Evolutionary conservation across 257 asterid species (phyloP).

Genomic region (Verbena officinalis): DNA sequence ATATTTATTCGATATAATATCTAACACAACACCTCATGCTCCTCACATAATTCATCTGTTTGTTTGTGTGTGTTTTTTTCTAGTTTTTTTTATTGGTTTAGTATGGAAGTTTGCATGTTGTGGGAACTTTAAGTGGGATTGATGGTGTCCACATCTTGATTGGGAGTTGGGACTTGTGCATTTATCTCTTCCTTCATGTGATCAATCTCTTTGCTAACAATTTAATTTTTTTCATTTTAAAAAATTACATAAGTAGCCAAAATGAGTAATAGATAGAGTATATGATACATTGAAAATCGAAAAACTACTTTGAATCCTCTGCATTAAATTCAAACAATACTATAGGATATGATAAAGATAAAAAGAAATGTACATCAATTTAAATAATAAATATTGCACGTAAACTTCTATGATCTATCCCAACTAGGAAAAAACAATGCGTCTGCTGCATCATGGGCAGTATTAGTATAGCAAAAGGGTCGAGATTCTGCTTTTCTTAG

Average conservation of each 20-base stretch:
- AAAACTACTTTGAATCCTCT: too few relatives aligned
- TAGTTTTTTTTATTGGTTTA: constrained; percentile 14
- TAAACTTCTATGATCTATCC: too few relatives aligned
- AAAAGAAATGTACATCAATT: too few relatives aligned
- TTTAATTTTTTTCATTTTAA: background rate
- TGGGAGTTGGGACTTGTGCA: constrained; percentile 39
- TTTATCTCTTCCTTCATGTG: constrained; percentile 22
- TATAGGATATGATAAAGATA: too few relatives aligned
- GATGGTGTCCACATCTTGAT: constrained; percentile 39
- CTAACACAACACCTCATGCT: too few relatives aligned
- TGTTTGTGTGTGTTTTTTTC: constrained; percentile 1
- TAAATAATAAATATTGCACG: background rate
- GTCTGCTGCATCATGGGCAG: background rate
- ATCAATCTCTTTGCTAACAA: background rate
- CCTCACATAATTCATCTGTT: background rate
- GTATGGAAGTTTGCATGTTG: constrained; percentile 31
- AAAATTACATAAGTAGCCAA: too few relatives aligned
- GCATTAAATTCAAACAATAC: too few relatives aligned
- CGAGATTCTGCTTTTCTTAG: constrained; percentile 11
- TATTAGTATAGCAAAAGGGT: background rate
- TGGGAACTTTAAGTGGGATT: constrained; percentile 27
- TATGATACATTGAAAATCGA: too few relatives aligned
- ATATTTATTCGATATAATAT: too few relatives aligned
- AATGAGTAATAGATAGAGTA: too few relatives aligned
- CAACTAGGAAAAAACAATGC: background rate